Conservation (phyloP, 768 basidiomycete species). For the Zangia roseola region DNA sequence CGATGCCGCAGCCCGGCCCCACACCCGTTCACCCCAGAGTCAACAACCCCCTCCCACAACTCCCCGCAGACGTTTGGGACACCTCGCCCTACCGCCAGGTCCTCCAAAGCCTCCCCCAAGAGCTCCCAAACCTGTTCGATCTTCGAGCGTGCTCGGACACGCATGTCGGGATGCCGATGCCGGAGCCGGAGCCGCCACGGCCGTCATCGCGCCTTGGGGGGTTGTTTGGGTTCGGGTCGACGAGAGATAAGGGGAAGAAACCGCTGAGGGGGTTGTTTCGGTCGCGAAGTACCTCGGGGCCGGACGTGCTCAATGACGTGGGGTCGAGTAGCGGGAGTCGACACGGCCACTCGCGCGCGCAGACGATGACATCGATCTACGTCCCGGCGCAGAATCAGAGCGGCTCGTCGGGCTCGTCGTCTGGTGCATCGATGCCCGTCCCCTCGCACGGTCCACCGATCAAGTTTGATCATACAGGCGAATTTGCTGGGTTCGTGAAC, state of each 20-base stretch:
- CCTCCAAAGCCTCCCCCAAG: slow-evolving; percentile 48
- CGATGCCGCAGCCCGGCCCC: no score
- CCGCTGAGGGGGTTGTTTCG: slow-evolving; percentile 45
- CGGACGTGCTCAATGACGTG: slow-evolving; percentile 13
- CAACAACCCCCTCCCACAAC: slow-evolving; percentile 61
- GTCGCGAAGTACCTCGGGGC: slow-evolving; percentile 36
- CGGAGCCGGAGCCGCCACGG: slow-evolving; percentile 15
- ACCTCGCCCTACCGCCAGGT: slow-evolving; percentile 55
- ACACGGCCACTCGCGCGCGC: slow-evolving; percentile 19
- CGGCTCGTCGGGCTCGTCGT: no score
- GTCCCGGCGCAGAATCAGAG: slow-evolving; percentile 14
- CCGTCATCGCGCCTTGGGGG: slow-evolving; percentile 20
- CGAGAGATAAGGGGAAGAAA: slow-evolving; percentile 36
- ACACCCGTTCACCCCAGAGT: no score
- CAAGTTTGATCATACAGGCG: slow-evolving; percentile 43
- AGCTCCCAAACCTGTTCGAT: slow-evolving; percentile 27
- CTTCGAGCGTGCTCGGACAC: slow-evolving; percentile 1
- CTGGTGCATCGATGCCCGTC: slow-evolving; percentile 16
- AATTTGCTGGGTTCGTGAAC: slow-evolving; percentile 55
- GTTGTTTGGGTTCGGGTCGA: slow-evolving; percentile 25
- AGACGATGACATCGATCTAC: slow-evolving; percentile 23
- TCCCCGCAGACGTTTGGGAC: slow-evolving; percentile 60
- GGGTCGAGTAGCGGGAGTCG: slow-evolving; percentile 16
- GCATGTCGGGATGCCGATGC: slow-evolving; percentile 1
- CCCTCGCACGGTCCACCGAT: slow-evolving; percentile 25